Evolutionary conservation across 192 early-diverging fungal species (phyloP), one percentile per base, ranked within the genome.

Genomic region (Glomus cerebriforme): DNA sequence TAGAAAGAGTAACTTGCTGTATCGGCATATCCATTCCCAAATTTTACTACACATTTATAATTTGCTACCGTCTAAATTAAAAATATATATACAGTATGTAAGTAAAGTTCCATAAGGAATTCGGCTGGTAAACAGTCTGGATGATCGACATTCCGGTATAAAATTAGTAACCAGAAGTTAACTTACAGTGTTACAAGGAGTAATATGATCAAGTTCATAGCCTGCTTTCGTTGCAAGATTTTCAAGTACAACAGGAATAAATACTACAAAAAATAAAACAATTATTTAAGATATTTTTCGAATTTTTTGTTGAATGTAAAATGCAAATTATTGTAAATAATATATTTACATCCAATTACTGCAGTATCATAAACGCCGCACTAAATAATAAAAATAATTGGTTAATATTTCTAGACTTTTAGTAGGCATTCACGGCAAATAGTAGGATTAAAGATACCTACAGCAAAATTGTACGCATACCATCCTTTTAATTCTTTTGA

Each of bases 1-100:
- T 84, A 86, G 9, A 87, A 60, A 19, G 86, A 81, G 34, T 81
- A 83, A n/a, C 78, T 79, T 1, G 73, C 78, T 7, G 83, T 84
- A 58, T 84, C 78, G n/a, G 79, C n/a, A 80, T 75, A 84, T 1
- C 77, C n/a, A 8, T 39, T 45, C 45, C 80, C 83, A 43, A 84
- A 75, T 54, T 80, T 66, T 32, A 80, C 78, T 12, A 74, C 80
- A 17, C 83, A 84, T 76, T 84, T 35, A 68, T 68, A 24, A 43
- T 68, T n/a, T n/a, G 17, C 6, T n/a, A 24, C 34, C 6, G 7
- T 39, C 66, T 68, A 67, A 43, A 43, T 3, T 67, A 4, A 67
- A 5, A 22, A n/a, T n/a, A n/a, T n/a, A n/a, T n/a, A n/a, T n/a
- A n/a, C n/a, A n/a, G n/a, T n/a, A n/a, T n/a, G n/a, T n/a, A n/a